Base-by-base conservation (phyloP, 495 filamentous ascomycete species). In the Collariella sp. region DNA sequence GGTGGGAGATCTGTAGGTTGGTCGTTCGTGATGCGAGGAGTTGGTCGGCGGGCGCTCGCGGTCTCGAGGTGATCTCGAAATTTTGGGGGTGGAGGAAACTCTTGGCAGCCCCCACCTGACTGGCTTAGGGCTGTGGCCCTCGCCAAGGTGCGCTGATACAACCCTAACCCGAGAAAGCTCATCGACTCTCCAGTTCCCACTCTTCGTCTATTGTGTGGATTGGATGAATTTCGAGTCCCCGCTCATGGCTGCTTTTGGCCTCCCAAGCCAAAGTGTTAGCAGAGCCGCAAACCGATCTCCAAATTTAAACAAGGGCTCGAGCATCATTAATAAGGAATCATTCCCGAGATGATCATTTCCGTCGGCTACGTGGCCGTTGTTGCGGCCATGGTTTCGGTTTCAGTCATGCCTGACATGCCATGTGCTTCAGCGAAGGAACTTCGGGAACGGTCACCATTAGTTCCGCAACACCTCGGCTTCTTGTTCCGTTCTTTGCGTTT, bases 21-120 rank as follows among this genome's bases (percentile, higher is more conserved):
- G 38, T 52, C 56, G 62, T 63, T 63, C 62, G 62, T 63, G 52
- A 54, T 60, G 47, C 48, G 51, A 55, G 33, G 42, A 58, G 57
- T 42, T 55, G 47, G 55, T 38, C 29, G 34, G 52, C 29, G 40
- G 39, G 52, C 29, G 41, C 24, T 46, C 43, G 55, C 52, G 48
- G 51, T 65, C n/a, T n/a, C 46, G 60, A 55, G 36, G 36, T 15
- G 6, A 19, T 49, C 41, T 36, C 46, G 58, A 63, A 63, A 63
- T 53, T 67, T 56, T 60, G 5, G 50, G n/a, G 41, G 56, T 54
- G 56, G 60, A 35, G 52, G 31, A 24, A 16, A 53, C 46, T 47
- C 62, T 65, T 65, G 60, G 62, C 59, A 39, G 26, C n/a, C 9
- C 2, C 39, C 15, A 15, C 18, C 41, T 19, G 26, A 31, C 9